Evolutionary conservation across 192 early-diverging fungal genomes (phyloP).

Genomic region (Podila epigama): DNA sequence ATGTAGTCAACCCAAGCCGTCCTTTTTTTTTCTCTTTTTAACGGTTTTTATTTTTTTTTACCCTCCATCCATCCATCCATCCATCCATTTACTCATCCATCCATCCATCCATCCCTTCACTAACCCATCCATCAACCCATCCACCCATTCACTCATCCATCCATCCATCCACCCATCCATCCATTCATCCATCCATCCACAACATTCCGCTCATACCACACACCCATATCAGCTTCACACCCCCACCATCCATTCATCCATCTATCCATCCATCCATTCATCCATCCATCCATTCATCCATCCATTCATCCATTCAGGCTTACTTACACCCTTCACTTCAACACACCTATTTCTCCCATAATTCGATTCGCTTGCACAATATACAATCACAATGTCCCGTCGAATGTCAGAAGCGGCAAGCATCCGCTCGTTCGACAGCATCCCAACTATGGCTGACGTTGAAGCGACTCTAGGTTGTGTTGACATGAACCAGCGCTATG

Average conservation of each 20-base stretch:
- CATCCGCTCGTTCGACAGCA: slow-evolving; percentile 44
- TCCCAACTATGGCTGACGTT: slow-evolving; percentile 47
- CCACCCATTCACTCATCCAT: background rate
- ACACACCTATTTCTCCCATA: background rate
- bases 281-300: background rate
- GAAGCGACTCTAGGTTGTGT: slow-evolving; percentile 47
- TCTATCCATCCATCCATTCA: background rate
- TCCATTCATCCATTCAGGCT: background rate
- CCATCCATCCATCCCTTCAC: background rate
- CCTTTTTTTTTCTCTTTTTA: background rate
- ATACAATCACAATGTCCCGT: slow-evolving; percentile 24
- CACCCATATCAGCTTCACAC: background rate
- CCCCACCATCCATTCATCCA: background rate
- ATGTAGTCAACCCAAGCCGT: too few relatives aligned
- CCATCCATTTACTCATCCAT: background rate
- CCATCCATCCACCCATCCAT: background rate
- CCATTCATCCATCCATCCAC: background rate
- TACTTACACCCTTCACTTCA: background rate
- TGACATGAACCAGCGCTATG: slow-evolving; percentile 52
- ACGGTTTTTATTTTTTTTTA: background rate
- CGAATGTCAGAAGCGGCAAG: slow-evolving; percentile 48
- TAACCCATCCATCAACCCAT: background rate
- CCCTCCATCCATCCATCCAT: background rate
- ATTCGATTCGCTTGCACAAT: background rate
- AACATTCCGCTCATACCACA: background rate